Evolutionary conservation across 2,329 filamentous ascomycete genomes (phyloP), one percentile per base, ranked within the genome.

Genomic region (Verticillium tricorpus): DNA sequence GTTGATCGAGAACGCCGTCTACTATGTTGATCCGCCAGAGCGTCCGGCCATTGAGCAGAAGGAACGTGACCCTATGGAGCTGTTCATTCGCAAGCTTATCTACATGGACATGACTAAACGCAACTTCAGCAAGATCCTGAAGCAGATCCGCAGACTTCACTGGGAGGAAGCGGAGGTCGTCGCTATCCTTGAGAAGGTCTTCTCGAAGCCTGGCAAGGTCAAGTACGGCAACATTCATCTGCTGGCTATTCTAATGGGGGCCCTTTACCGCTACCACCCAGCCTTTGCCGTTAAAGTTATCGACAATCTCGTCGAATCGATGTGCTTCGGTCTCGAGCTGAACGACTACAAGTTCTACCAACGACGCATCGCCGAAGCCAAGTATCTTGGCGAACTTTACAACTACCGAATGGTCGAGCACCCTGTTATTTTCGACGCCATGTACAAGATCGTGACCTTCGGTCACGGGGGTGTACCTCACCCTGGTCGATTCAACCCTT

Each of bases 291-390:
- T 97, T 61, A 86, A 86, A n/a, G 88, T 97, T 57, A 92, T 99
- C 65, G 95, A 99, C 73, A 93, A 94, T 66, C 79, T 98, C 6
- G 82, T 98, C 17, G 96, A 99, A 75, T 89, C 91, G 6, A 89
- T 99, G 66, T 90, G 85, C 0, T 85, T 96, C 66, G 95, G 95
- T 1, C 82, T 99, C 2, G 95, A 99, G 75, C 87, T 93, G 68
- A 98, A 98, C 69, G 95, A 99, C 73, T 99, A 97, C 82, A 93
- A 96, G 70, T 96, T 93, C 78, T 97, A 96, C 72, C 95, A 99
- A 76, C 89, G 93, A 63, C 89, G 95, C 25, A 89, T 99, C 65
- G 92, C 96, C 2, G 94, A 98, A 74, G 92, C 97, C 70, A 98
- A 97, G 73, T 99, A 97, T 72, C 82, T 99, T 5, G 93, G 92